Conservation (phyloP, 495 filamentous ascomycete species). For the Tricharina praecox region DNA sequence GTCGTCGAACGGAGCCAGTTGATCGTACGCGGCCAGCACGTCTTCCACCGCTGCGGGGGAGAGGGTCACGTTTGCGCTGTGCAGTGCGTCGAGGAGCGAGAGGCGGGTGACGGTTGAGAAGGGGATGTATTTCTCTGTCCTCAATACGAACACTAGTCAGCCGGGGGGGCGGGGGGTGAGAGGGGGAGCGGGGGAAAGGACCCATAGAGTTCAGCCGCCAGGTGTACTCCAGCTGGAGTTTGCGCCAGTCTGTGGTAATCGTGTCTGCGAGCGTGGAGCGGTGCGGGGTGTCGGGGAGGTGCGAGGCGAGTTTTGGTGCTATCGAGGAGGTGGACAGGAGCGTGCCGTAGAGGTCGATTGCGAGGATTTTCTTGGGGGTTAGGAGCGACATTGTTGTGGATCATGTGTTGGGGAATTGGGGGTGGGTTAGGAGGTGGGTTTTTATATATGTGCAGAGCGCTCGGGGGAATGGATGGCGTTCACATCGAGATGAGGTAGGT, state of each 20-base stretch:
- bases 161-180: no score
- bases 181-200: no score
- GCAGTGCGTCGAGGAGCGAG: slow-evolving; percentile 48
- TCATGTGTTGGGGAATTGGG: no score
- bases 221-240: slow-evolving; percentile 63
- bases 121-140: slow-evolving; percentile 42
- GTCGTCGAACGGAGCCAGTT: slow-evolving; percentile 53
- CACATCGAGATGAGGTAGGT: no score
- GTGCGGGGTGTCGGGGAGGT: slow-evolving; percentile 33
- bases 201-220: slow-evolving; percentile 73
- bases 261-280: slow-evolving; percentile 34
- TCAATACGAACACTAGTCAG: no score
- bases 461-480: no score
- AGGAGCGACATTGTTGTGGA: no score
- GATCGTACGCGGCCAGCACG: slow-evolving; percentile 51
- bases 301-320: slow-evolving; percentile 30
- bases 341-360: slow-evolving; percentile 64
- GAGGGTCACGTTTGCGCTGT: slow-evolving; percentile 30
- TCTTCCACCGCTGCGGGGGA: slow-evolving; percentile 28
- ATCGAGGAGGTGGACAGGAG: slow-evolving; percentile 55
- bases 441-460: no score
- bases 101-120: slow-evolving; percentile 49
- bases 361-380: slow-evolving; percentile 31
- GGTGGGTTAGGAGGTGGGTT: no score
- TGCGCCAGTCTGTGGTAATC: slow-evolving; percentile 42